Evolutionary conservation across 2,329 filamentous ascomycete genomes (phyloP).

Genomic region (Ascochyta clinopodiicola): DNA sequence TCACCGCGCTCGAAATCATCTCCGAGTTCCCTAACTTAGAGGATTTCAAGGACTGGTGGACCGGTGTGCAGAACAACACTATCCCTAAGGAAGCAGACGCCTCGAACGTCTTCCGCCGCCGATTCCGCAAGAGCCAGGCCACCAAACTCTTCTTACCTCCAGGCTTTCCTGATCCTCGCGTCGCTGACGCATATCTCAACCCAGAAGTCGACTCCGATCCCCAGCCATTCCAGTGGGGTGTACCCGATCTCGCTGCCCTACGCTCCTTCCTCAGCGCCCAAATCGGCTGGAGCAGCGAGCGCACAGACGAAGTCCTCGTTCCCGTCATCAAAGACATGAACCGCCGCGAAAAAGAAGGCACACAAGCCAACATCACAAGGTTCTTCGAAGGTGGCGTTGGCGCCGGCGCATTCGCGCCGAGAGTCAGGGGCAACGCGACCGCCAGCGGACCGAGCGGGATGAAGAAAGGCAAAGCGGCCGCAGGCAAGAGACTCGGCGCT

Average conservation of each 20-base stretch:
- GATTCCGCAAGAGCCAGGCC: conserved; percentile 80
- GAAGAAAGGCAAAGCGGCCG: conserved; percentile 38
- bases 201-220: conserved; percentile 84
- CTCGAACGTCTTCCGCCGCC: conserved; percentile 73
- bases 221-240: conserved; percentile 90
- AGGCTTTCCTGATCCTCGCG: conserved; percentile 77
- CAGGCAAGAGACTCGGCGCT: conserved; percentile 44
- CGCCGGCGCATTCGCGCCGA: conserved; percentile 73
- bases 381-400: conserved; percentile 83
- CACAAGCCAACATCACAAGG: conserved; percentile 93
- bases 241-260: conserved; percentile 87
- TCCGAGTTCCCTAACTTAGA: conserved; percentile 82
- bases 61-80: conserved; percentile 71
- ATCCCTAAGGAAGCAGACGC: conserved; percentile 65
- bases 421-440: conserved; percentile 66
- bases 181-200: conserved; percentile 81
- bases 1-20: conserved; percentile 92
- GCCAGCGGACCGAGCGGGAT: conserved; percentile 63
- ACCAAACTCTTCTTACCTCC: conserved; percentile 86
- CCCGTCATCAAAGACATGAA: conserved; percentile 98
- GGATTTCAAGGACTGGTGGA: conserved; percentile 90
- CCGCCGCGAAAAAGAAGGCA: conserved; percentile 82
- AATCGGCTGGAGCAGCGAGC: conserved; percentile 89
- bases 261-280: conserved; percentile 86
- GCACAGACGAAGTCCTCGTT: conserved; percentile 93